A percentile compares a stretch with the other conserved stretches of the same genome.
Conservation (phyloP, 2,329 filamentous ascomycete species). For the Fusarium sp. region DNA sequence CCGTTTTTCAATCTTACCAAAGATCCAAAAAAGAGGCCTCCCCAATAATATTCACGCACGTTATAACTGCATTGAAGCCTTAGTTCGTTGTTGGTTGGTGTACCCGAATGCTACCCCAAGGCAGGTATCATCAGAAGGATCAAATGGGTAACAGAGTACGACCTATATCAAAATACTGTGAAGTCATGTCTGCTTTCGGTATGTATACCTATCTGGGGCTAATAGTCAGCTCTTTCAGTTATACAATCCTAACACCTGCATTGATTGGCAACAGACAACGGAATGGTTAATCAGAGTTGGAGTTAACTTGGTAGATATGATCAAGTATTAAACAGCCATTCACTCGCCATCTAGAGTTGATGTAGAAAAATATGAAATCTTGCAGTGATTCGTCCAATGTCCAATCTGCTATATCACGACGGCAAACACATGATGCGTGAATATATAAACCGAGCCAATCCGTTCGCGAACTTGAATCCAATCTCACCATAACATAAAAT, state of each 20-base stretch:
- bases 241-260: too few species aligned
- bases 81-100: not conserved
- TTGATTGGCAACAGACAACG: not conserved
- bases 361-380: not conserved
- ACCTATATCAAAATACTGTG: not conserved
- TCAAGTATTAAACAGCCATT: not conserved
- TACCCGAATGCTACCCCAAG: not conserved
- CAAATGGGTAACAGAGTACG: not conserved
- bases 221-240: not conserved
- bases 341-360: not conserved
- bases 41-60: constrained; percentile 3
- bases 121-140: not conserved
- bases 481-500: not conserved
- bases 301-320: too few species aligned
- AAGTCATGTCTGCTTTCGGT: not conserved
- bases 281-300: too few species aligned
- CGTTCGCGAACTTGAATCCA: not conserved
- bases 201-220: not conserved
- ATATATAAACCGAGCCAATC: not conserved
- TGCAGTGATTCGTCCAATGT: not conserved
- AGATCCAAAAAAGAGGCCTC: constrained; percentile 19
- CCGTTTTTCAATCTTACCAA: not conserved
- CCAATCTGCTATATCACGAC: fast-evolving
- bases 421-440: not conserved
- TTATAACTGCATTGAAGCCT: not conserved